Evolutionary conservation across 2,329 filamentous ascomycete species (phyloP), one percentile per base, ranked within the genome.

Genomic region (Plectosphaerella plurivora): DNA sequence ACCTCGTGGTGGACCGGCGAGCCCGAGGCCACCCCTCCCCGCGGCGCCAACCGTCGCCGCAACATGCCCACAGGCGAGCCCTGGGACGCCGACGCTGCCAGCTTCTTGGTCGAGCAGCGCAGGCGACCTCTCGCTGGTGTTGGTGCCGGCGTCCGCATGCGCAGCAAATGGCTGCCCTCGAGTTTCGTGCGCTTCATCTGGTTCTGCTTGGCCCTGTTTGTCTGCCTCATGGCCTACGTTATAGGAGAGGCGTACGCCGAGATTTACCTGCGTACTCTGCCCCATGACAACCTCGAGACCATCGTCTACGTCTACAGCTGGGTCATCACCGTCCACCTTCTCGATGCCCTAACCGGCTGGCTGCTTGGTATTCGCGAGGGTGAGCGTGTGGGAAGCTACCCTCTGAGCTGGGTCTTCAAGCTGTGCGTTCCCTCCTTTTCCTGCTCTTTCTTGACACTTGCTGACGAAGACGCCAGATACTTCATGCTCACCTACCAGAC

Each of bases 401-500:
- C 84, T n/a, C 66, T 88, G 53, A 84, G 82, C 58, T 88, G 83
- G 81, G 79, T 86, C 42, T 88, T 88, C 61, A 88, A 88, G 65
- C 74, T 88, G 79, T 86, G 63, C 68, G 79, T 69, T 20, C 4
- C 24, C 25, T 15, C 15, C n/a, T 48, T 16, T 12, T 3, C n/a
- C 7, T 16, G 47, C 16, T 41, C 18, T 9, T 46, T 20, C 25
- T 14, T 12, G 18, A 45, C 22, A n/a, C 37, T 11, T 28, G 14
- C 25, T 37, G 37, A 45, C 45, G n/a, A 12, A 42, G 16, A 14
- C 36, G 14, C 35, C 57, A 82, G 79, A 47, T 86, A 86, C 66
- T 87, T 86, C 64, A 82, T 82, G 73, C 69, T 87, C 49, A 88
- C 84, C 6, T 88, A 88, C 66, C 84, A 88, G 67, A 87, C 84